phyloP scores from a whole-genome alignment of 202 grass and related monocot species.

The Setaria viridis region DNA sequence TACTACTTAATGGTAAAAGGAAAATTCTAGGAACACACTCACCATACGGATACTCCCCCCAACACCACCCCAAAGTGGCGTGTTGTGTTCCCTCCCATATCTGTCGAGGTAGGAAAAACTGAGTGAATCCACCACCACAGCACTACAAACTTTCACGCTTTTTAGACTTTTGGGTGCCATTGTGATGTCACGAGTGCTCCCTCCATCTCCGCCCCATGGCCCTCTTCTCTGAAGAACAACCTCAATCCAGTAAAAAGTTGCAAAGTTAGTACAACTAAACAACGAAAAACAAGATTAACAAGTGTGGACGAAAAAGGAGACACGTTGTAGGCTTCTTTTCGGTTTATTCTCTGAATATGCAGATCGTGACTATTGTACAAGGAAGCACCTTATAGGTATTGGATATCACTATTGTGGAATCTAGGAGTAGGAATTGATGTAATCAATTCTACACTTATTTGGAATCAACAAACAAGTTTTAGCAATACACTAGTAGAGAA shows the following conservation, averaged over 20 bases:
- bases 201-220: constrained; percentile 32
- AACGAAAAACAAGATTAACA: too few species aligned
- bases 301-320: not conserved
- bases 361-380: not conserved
- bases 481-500: too few species aligned
- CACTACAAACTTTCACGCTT: not conserved
- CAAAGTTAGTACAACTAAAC: not conserved
- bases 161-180: not conserved
- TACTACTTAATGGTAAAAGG: too few species aligned
- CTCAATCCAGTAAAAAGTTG: not conserved
- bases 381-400: not conserved
- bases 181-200: not conserved
- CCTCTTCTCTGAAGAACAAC: not conserved
- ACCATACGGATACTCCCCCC: not conserved
- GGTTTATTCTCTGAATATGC: not conserved
- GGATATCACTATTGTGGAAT: too few species aligned
- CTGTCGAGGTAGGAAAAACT: constrained; percentile 1
- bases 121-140: not conserved
- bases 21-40: too few species aligned
- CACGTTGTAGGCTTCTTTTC: too few species aligned
- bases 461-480: not conserved
- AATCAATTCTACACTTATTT: not conserved
- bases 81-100: not conserved
- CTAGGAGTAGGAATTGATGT: not conserved
- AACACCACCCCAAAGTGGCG: constrained; percentile 11